A percentile compares a stretch with the other conserved stretches of the same genome.
Conservation (phyloP, 2,329 filamentous ascomycete genomes). For the Aureobasidium sp. region DNA sequence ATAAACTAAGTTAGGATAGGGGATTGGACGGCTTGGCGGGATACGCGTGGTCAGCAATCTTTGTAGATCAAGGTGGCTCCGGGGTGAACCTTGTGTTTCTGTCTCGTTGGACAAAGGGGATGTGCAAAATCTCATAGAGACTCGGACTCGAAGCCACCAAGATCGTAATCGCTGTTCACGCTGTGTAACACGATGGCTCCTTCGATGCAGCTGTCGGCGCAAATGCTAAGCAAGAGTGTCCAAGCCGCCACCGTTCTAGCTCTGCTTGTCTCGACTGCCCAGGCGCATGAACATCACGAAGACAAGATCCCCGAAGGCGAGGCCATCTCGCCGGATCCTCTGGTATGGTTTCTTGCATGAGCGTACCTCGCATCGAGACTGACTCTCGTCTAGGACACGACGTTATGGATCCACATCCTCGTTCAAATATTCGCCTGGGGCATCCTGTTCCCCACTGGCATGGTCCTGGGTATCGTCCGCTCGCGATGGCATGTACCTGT, state of each 20-base stretch:
- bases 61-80: constrained; percentile 7
- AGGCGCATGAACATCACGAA: constrained; percentile 49
- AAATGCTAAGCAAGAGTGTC: neutral
- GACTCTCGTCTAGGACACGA: constrained; percentile 54
- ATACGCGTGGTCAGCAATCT: constrained; percentile 11
- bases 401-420: constrained; percentile 90
- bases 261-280: constrained; percentile 16
- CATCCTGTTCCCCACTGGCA: constrained; percentile 84
- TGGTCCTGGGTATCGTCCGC: constrained; percentile 88
- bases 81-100: neutral
- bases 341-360: constrained; percentile 46
- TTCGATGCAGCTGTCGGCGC: neutral
- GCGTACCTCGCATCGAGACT: neutral
- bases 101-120: neutral
- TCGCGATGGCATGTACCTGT: constrained; percentile 92
- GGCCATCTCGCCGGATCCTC: constrained; percentile 62
- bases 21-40: neutral
- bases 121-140: neutral
- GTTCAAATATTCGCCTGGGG: constrained; percentile 83
- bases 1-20: neutral
- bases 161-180: neutral
- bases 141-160: neutral
- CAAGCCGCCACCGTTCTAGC: constrained; percentile 9
- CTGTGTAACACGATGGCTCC: neutral
- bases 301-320: constrained; percentile 61